Conservation (phyloP, 2,329 filamentous ascomycete genomes). For the Grosmannia clavigera region DNA sequence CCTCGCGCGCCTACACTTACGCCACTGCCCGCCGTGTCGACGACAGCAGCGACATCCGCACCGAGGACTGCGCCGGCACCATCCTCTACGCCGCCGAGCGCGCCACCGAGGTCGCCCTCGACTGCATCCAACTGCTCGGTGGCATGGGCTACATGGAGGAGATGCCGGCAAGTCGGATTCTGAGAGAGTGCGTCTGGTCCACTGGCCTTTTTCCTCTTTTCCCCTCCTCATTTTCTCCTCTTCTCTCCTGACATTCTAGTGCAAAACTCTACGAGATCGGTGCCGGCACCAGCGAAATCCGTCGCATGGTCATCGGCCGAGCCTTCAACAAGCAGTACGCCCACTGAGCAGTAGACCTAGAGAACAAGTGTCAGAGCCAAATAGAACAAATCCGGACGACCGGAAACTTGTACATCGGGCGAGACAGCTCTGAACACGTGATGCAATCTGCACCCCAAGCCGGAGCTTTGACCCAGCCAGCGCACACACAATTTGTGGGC, state of each 20-base stretch:
- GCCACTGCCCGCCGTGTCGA: slow-evolving; percentile 69
- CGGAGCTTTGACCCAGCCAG: too few species aligned
- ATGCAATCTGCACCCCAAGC: too few species aligned
- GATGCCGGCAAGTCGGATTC: slow-evolving; percentile 73
- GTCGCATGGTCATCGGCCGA: slow-evolving; percentile 86
- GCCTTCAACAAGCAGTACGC: slow-evolving; percentile 81
- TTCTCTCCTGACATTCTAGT: slow-evolving; percentile 20
- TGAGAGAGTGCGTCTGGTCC: slow-evolving; percentile 47
- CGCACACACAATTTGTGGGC: background rate
- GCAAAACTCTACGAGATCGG: slow-evolving; percentile 89
- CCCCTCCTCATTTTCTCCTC: background rate
- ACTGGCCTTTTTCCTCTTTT: background rate
- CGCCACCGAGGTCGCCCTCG: slow-evolving; percentile 74
- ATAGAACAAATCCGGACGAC: background rate
- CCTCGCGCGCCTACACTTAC: slow-evolving; percentile 78
- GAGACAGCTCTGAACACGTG: too few species aligned
- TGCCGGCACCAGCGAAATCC: slow-evolving; percentile 86
- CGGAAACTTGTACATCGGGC: too few species aligned
- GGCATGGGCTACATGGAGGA: slow-evolving; percentile 96
- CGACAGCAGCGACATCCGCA: slow-evolving; percentile 58
- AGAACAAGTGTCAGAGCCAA: too few species aligned
- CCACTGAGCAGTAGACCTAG: slow-evolving; percentile 3
- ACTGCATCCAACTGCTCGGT: slow-evolving; percentile 84
- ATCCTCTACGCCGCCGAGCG: slow-evolving; percentile 89
- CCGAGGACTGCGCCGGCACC: slow-evolving; percentile 87